phyloP scores from a whole-genome alignment of 345 rosid species.

The Odontarrhena argentea region DNA sequence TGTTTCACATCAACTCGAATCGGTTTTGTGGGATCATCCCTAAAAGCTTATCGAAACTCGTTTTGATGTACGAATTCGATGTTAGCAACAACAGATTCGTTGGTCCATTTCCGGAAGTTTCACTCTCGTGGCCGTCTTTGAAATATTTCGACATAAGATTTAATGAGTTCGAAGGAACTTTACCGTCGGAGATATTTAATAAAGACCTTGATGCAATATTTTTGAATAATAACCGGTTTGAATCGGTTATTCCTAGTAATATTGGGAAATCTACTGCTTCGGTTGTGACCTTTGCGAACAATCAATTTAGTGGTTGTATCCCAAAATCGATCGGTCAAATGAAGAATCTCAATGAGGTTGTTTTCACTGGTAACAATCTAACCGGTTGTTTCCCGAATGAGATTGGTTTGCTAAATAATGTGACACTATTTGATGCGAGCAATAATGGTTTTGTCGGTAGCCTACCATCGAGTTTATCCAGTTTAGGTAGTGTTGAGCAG shows the following conservation, averaged over 20 bases:
- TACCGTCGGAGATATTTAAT: constrained; percentile 56
- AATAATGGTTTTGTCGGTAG: constrained; percentile 51
- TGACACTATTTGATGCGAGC: constrained; percentile 53
- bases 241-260: constrained; percentile 50
- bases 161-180: constrained; percentile 63
- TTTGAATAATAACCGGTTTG: constrained; percentile 64
- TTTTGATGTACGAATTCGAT: constrained; percentile 60
- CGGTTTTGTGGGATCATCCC: constrained; percentile 76
- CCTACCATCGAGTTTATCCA: constrained; percentile 46
- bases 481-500: constrained; percentile 43
- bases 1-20: constrained; percentile 70
- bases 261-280: constrained; percentile 61
- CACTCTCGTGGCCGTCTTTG: constrained; percentile 49
- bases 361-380: constrained; percentile 53
- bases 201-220: constrained; percentile 67
- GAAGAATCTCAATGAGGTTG: constrained; percentile 57
- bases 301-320: constrained; percentile 61
- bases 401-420: constrained; percentile 55
- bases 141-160: constrained; percentile 60
- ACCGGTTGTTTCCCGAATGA: constrained; percentile 68
- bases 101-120: constrained; percentile 52
- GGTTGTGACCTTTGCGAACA: constrained; percentile 58
- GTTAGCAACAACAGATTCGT: constrained; percentile 69
- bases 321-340: constrained; percentile 61
- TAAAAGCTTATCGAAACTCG: constrained; percentile 48